Evolutionary conservation across 73 alveolate genomes (phyloP), one percentile per base, ranked within the genome.

Genomic region (Halteria grandinella): DNA sequence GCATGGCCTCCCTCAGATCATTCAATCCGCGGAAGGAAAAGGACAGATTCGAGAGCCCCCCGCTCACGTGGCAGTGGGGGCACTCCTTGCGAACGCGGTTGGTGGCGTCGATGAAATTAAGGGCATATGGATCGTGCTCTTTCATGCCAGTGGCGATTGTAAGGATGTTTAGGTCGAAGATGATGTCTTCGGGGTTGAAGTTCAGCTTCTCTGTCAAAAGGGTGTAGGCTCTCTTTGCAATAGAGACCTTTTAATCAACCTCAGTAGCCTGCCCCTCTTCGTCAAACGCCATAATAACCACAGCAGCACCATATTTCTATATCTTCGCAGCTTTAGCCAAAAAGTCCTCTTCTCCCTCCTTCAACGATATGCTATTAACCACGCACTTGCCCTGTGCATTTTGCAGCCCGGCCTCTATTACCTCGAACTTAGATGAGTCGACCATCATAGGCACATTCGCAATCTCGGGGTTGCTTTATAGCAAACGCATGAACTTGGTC

Each of bases 221-320:
- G 45, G 79, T 59, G 84, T 88, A 88, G 52, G 93, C 82, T 76
- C 95, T 85, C 77, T 66, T 75, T 64, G 93, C 82, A 40, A 91
- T 91, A 28, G 63, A 24, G 31, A 91, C 80, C 81, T 90, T 92
- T 41, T 72, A 79, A 43, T 92, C 96, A 18, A 59, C 60, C 14
- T 78, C 90, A n/a, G 88, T 85, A 1, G 98, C 98, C 73, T 92
- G 93, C 21, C 98, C 98, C 36, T 57, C 70, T 70, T 92, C 98
- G 31, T 92, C 98, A 81, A 92, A 92, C 10, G 98, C 98, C 98
- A 92, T 92, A 47, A 92, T 91, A 3, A 92, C 90, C n/a, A 89
- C 98, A 8, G 93, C 91, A 0, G 96, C 96, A 8, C 98, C 98
- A 28, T 89, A 85, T 57, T 80, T 85, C 64, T 24, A 36, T 53